Percentiles rank a stretch among this genome's conserved stretches.
phyloP scores from a whole-genome alignment of 768 basidiomycete genomes.

The Sporobolomyces pararoseus region DNA sequence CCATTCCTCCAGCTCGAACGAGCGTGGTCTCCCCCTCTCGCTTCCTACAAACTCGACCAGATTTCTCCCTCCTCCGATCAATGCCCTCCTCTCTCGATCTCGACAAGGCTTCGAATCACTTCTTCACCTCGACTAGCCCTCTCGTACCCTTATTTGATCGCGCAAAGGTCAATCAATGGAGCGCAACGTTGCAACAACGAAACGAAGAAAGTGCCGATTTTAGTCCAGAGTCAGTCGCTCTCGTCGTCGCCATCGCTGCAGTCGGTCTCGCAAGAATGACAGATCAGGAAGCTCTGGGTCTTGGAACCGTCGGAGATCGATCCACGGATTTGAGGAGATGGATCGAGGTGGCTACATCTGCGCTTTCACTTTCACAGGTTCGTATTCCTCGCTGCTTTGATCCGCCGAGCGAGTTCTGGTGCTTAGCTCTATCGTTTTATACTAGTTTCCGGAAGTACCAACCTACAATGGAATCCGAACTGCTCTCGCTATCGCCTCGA shows the following conservation, averaged over 20 bases:
- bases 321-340: slow-evolving; percentile 5
- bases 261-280: slow-evolving; percentile 30
- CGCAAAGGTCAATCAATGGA: background rate
- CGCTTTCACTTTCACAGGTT: slow-evolving; percentile 3
- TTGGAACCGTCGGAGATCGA: slow-evolving; percentile 6
- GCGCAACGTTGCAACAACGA: background rate
- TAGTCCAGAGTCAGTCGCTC: slow-evolving; percentile 18
- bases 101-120: background rate
- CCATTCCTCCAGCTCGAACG: background rate
- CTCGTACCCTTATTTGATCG: slow-evolving; percentile 2
- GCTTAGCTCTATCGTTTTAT: background rate
- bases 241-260: slow-evolving; percentile 4
- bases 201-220: background rate
- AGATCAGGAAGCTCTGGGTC: background rate
- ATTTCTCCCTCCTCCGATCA: background rate
- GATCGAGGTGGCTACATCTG: background rate
- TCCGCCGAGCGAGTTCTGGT: no score
- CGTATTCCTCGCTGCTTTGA: background rate
- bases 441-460: slow-evolving; percentile 24
- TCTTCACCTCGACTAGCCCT: background rate
- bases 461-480: slow-evolving; percentile 12
- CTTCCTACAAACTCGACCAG: background rate
- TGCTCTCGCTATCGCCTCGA: background rate
- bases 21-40: background rate
- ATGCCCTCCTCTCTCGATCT: slow-evolving; percentile 6